Evolutionary conservation across 176 grass and related monocot genomes (phyloP), one percentile per base, ranked within the genome.

Genomic region (Miscanthus lutarioriparius): DNA sequence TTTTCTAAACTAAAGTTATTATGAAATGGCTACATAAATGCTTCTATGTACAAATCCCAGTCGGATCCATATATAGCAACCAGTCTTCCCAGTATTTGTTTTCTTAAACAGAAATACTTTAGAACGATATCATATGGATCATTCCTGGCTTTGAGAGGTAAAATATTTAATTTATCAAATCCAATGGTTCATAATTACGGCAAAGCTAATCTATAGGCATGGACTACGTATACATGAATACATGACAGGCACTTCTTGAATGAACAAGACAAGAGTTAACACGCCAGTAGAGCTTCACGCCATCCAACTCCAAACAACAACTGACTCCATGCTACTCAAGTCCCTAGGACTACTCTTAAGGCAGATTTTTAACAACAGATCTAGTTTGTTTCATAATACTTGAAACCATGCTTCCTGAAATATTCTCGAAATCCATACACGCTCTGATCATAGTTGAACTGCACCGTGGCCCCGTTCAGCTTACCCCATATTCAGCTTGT

Each of bases 391-490:
- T 89, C 88, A 38, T 72, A 79, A 67, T 90, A 86, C 43, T 84
- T 87, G 49, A 95, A 83, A 43, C 89, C 87, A 47, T 95, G 89
- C 77, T 86, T 93, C 89, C 91, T 98, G 78, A 95, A 98, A 85
- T 89, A 95, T 76, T 98, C 91, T 13, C 83, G 85, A 43, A 98
- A 98, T 47, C 92, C 91, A 74, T 95, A 93, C 13, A 93, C 82
- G 43, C 92, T 95, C 37, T 88, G 85, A 63, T 95, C 92, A 76
- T 95, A 95, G 85, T 93, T 95, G 86, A 90, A 95, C 91, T 98
- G 91, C n/a, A n/a, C n/a, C n/a, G n/a, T n/a, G n/a, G n/a, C n/a
- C n/a, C n/a, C n/a, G n/a, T n/a, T n/a, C n/a, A n/a, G n/a, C n/a
- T n/a, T n/a, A n/a, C n/a, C n/a, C n/a, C n/a, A n/a, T n/a, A n/a